phyloP scores from a whole-genome alignment of 768 basidiomycete species.

The Lactarius akahatsu region DNA sequence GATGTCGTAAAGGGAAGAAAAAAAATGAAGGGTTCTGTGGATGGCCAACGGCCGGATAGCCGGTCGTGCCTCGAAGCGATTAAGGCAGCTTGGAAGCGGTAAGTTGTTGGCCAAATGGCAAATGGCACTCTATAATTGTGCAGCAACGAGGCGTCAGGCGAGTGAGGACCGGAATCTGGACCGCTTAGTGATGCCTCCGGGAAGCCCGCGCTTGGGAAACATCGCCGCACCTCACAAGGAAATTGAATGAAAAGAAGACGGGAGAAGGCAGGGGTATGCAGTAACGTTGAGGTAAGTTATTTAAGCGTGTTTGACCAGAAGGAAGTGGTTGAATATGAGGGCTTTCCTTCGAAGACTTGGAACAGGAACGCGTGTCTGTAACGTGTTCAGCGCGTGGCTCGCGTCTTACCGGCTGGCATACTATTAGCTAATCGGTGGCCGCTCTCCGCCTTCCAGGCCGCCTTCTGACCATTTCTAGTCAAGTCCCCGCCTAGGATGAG shows the following conservation, averaged over 20 bases:
- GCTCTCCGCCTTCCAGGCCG: slow-evolving; percentile 1
- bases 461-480: neutral
- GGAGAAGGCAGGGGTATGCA: slow-evolving; percentile 3
- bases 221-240: neutral
- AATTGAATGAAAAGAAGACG: slow-evolving; percentile 10
- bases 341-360: neutral
- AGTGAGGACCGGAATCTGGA: slow-evolving; percentile 16
- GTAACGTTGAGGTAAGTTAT: slow-evolving; percentile 22
- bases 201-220: slow-evolving; percentile 12
- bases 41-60: slow-evolving; percentile 16
- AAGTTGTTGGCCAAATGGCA: slow-evolving; percentile 17
- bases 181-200: slow-evolving; percentile 25
- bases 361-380: slow-evolving; percentile 17
- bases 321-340: neutral
- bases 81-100: neutral
- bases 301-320: slow-evolving; percentile 3
- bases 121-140: slow-evolving; percentile 24
- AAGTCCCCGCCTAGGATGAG: slow-evolving; percentile 2
- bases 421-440: slow-evolving; percentile 10
- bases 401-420: slow-evolving; percentile 1
- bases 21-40: slow-evolving; percentile 17
- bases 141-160: slow-evolving; percentile 21
- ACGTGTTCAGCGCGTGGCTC: slow-evolving; percentile 28
- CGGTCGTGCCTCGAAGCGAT: slow-evolving; percentile 22
- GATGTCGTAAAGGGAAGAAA: slow-evolving; percentile 23